Conservation (phyloP, 768 basidiomycete species). For the Termitomyces sp. region DNA sequence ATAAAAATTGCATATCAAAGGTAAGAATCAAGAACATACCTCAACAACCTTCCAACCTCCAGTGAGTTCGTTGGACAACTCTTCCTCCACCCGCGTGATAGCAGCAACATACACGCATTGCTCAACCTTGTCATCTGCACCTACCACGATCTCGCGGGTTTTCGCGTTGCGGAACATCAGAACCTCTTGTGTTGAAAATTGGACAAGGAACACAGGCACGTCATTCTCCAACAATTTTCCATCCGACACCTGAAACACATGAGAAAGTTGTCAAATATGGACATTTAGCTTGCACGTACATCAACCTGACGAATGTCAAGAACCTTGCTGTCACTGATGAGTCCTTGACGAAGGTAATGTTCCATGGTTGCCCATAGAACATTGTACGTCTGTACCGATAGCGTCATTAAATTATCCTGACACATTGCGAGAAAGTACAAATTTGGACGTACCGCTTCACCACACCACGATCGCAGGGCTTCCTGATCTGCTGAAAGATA, state of each 20-base stretch:
- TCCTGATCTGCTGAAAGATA: conserved; percentile 89
- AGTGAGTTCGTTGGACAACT: conserved; percentile 88
- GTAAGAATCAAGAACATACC: conserved; percentile 39
- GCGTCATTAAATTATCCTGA: background rate
- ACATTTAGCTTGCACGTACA: conserved; percentile 38
- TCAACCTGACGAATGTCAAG: conserved; percentile 98
- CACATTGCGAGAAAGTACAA: conserved; percentile 1
- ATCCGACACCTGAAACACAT: conserved; percentile 56
- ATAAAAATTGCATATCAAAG: background rate
- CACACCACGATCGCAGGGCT: conserved; percentile 84
- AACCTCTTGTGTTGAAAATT: conserved; percentile 91
- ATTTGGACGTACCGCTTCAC: conserved; percentile 84
- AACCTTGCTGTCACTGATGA: conserved; percentile 89
- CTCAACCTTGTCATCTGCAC: conserved; percentile 87
- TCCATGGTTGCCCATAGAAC: conserved; percentile 99
- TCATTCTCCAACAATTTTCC: conserved; percentile 90
- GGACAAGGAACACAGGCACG: conserved; percentile 85
- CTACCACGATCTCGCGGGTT: conserved; percentile 81
- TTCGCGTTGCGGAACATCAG: conserved; percentile 87
- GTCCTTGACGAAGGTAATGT: conserved; percentile 84
- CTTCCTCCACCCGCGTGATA: conserved; percentile 81
- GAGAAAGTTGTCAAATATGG: background rate
- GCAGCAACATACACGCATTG: conserved; percentile 92
- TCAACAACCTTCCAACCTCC: conserved; percentile 98
- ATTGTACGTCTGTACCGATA: conserved; percentile 75